Conservation (phyloP, 495 filamentous ascomycete genomes). For the Talaromyces stipitatus region DNA sequence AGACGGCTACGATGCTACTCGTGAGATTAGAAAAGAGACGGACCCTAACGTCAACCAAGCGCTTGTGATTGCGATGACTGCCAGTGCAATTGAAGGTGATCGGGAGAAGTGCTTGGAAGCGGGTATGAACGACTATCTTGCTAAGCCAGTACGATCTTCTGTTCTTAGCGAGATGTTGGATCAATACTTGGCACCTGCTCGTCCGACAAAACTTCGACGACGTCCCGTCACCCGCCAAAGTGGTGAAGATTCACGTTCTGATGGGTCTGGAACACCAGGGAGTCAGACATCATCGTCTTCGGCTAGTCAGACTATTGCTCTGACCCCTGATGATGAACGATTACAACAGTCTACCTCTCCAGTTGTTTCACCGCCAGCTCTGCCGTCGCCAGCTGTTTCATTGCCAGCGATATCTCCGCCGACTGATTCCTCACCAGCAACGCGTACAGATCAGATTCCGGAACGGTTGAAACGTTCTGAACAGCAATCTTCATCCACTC, state of each 20-base stretch:
- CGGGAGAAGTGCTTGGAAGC: slow-evolving; percentile 85
- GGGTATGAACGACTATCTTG: slow-evolving; percentile 94
- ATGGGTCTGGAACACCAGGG: slow-evolving; percentile 23
- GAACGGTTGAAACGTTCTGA: not conserved
- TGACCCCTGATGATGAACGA: slow-evolving; percentile 20
- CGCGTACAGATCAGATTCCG: not conserved
- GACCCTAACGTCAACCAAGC: slow-evolving; percentile 67
- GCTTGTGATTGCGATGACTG: slow-evolving; percentile 90
- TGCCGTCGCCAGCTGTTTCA: not conserved
- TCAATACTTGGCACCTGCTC: slow-evolving; percentile 53
- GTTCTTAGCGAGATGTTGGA: slow-evolving; percentile 71
- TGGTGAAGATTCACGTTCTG: slow-evolving; percentile 23
- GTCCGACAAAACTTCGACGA: slow-evolving; percentile 35
- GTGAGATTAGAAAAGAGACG: slow-evolving; percentile 64
- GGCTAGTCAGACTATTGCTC: slow-evolving; percentile 11
- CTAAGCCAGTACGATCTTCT: slow-evolving; percentile 75
- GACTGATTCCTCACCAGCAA: not conserved
- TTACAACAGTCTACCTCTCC: slow-evolving; percentile 1
- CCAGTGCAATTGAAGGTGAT: slow-evolving; percentile 83
- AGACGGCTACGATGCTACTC: slow-evolving; percentile 89
- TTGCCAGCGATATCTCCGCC: not conserved
- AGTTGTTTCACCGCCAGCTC: not conserved
- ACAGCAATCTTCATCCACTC: not conserved
- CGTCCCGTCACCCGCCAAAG: slow-evolving; percentile 20
- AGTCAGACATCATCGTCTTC: slow-evolving; percentile 30